These are phyloP conservation scores for Cucurbitaria berberidis DNA, from an alignment of 2,329 filamentous ascomycete genomes.

Conservation along the genomic window DNA sequence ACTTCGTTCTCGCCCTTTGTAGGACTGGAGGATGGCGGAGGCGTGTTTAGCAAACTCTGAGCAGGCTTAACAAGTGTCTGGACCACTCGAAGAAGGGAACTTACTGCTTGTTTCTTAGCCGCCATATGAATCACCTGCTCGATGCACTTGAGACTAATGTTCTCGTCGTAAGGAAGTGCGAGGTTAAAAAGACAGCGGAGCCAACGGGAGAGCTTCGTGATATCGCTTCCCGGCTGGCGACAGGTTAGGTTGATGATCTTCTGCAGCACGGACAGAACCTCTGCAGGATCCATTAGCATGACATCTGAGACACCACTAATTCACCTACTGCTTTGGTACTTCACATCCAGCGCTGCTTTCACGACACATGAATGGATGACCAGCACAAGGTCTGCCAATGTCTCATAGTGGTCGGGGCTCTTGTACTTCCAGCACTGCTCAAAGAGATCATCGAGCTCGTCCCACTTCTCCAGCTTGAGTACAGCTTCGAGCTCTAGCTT, in stretches of 20 bases:
- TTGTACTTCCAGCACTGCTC: conserved; percentile 50
- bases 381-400: conserved; percentile 55
- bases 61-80: conserved; percentile 7
- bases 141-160: conserved; percentile 65
- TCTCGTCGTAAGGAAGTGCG: conserved; percentile 64
- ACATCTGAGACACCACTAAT: not conserved
- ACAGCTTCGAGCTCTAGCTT: conserved; percentile 83
- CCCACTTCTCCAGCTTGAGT: conserved; percentile 70
- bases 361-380: conserved; percentile 50
- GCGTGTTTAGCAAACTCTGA: conserved; percentile 17
- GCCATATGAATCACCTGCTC: conserved; percentile 62
- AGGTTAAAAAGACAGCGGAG: conserved; percentile 77
- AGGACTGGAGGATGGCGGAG: conserved; percentile 19
- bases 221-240: conserved; percentile 62
- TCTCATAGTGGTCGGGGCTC: conserved; percentile 51
- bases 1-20: conserved; percentile 4
- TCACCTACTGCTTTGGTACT: conserved; percentile 42
- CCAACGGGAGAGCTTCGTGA: conserved; percentile 72
- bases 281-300: conserved; percentile 21
- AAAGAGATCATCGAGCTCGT: conserved; percentile 67
- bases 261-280: conserved; percentile 55
- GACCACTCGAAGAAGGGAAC: conserved; percentile 8
- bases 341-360: conserved; percentile 30
- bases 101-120: conserved; percentile 34
- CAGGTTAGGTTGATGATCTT: conserved; percentile 74